Conservation (phyloP, 2,329 filamentous ascomycete species). For the Neofusicoccum parvum region DNA sequence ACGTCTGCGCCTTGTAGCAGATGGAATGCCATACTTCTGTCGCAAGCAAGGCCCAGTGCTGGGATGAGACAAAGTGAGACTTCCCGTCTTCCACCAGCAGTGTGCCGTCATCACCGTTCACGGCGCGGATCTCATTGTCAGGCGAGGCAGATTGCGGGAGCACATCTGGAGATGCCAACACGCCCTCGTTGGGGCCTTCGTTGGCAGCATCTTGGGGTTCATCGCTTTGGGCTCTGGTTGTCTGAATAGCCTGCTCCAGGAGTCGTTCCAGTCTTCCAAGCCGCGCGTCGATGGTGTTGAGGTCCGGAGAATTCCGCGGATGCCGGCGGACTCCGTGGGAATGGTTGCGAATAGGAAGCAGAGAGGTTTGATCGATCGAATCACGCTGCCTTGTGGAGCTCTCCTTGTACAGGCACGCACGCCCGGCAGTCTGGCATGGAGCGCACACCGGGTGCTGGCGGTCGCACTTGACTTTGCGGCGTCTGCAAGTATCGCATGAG, state of each 20-base stretch:
- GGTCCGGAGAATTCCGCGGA: slow-evolving; percentile 27
- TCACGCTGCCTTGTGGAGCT: slow-evolving; percentile 5
- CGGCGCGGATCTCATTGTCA: slow-evolving; percentile 32
- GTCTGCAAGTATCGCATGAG: slow-evolving; percentile 40
- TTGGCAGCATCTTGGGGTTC: background rate
- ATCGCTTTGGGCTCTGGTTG: background rate
- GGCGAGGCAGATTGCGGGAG: slow-evolving; percentile 12
- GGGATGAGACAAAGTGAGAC: slow-evolving; percentile 41
- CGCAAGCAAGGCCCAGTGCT: slow-evolving; percentile 41
- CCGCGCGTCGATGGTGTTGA: slow-evolving; percentile 27
- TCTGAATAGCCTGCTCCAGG: slow-evolving; percentile 27
- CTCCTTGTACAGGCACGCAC: slow-evolving; percentile 35
- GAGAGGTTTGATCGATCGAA: background rate
- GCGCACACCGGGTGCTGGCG: slow-evolving; percentile 41
- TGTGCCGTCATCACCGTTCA: slow-evolving; percentile 38
- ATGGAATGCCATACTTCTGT: slow-evolving; percentile 26
- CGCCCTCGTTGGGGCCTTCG: no score
- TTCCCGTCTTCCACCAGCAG: slow-evolving; percentile 33
- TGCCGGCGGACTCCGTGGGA: background rate
- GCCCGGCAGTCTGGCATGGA: slow-evolving; percentile 38
- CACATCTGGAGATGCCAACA: background rate
- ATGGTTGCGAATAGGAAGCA: background rate
- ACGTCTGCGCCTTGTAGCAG: background rate
- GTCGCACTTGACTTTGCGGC: slow-evolving; percentile 42
- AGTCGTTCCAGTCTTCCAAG: slow-evolving; percentile 39